Evolutionary conservation across 169 alveolate genomes (phyloP), one percentile per base, ranked within the genome.

Genomic region (Haemoproteus tartakovskyi): DNA sequence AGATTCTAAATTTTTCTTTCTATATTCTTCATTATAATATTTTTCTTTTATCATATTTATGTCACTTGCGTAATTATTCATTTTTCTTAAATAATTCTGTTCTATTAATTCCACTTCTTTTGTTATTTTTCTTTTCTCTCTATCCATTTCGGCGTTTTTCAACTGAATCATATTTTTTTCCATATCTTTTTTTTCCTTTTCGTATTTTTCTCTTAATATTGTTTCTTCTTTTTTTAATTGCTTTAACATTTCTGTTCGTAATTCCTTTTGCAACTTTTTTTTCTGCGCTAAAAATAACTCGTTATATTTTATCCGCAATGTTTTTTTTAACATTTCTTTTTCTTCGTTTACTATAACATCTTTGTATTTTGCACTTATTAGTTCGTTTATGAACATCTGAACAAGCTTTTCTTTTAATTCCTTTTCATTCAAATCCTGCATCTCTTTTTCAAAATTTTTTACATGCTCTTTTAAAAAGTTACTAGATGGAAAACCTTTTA

Each of bases 291-390:
- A 54, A 67, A 24, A 67, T 16, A 41, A 40, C 27, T 54, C 36
- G 21, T 67, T 67, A 54, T 67, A 67, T 47, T 67, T 67, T 41
- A 67, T 21, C n/a, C 61, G 51, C 16, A 67, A 27, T 19, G 43
- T 22, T 22, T 41, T 67, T 30, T 40, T 67, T 46, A 67, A 46
- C 21, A 38, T 16, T n/a, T 30, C 70, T 24, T 67, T 67, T 40
- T 67, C 82, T 40, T 67, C 82, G 21, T 67, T 60, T 50, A 67
- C 9, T 59, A 67, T 54, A 18, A 67, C 56, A 33, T 51, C 52
- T 41, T 67, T 67, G 27, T 67, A 67, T 22, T 43, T 67, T 37
- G 29, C 54, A 16, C 24, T 14, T 22, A 67, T 2, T 46, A 67
- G 21, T 46, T 67, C 82, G 26, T 54, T 54, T 12, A 67, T 16